phyloP scores from a whole-genome alignment of 441 rosid species.

The Populus hybrid region DNA sequence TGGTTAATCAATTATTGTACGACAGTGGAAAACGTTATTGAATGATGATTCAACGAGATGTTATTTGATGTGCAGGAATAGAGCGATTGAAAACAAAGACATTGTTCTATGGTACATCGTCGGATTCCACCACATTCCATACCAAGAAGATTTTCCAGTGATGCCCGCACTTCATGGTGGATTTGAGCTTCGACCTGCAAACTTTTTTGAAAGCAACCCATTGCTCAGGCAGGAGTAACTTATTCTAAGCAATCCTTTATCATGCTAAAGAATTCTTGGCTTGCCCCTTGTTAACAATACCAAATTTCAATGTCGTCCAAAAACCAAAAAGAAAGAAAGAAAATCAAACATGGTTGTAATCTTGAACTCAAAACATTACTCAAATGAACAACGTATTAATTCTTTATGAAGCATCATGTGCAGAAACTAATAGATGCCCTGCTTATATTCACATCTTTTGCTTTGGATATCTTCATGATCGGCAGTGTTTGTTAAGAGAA shows the following conservation, averaged over 20 bases:
- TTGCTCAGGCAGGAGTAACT: conserved; percentile 17
- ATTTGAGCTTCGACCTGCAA: conserved; percentile 63
- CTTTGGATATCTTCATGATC: neutral
- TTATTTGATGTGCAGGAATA: conserved; percentile 45
- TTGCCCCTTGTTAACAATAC: no score
- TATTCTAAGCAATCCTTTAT: neutral
- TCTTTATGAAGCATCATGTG: neutral
- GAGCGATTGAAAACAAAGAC: conserved; percentile 62
- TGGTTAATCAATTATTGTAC: neutral
- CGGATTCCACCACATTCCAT: conserved; percentile 73
- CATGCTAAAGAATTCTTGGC: neutral
- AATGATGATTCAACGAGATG: neutral
- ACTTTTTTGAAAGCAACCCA: conserved; percentile 65
- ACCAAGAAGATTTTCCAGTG: conserved; percentile 76
- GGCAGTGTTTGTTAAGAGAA: neutral
- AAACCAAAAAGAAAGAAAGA: no score
- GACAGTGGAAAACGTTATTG: neutral
- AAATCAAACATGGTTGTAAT: neutral
- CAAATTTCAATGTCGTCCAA: no score
- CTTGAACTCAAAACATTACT: neutral
- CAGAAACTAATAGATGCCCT: no score
- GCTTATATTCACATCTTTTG: neutral
- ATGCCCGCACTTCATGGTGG: conserved; percentile 62
- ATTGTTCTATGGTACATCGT: conserved; percentile 76
- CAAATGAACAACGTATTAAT: neutral